Base-by-base conservation (phyloP, 345 rosid species). In the Salix dunnii region DNA sequence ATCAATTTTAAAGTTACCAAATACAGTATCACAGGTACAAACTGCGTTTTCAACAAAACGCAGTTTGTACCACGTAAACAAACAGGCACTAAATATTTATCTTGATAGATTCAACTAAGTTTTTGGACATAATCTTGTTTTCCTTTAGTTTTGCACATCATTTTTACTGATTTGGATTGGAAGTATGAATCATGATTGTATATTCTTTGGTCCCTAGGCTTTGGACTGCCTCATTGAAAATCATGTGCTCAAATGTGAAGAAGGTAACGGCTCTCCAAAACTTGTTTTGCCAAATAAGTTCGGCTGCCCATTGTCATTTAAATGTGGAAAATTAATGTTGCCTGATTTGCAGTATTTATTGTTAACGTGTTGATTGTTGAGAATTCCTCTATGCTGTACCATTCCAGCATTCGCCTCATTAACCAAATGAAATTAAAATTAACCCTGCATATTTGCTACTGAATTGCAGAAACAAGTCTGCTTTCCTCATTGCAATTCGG, bases 191-290 rank as follows among this genome's bases (percentile, higher is more conserved):
- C 20, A 18, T 72, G 55, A 21, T 51, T 70, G 17, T 79, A 36
- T 68, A 21, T 69, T 18, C 48, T 46, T 77, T 77, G 55, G 78
- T 77, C 85, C 73, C 74, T 91, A 93, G 99, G 98, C 99, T 81
- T 85, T 93, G 88, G 99, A 96, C 79, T 89, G 99, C 87, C 97
- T 93, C 75, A 82, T 89, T 82, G 96, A 91, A 80, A 92, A 92
- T 81, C 98, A 96, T 85, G 93, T 96, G 97, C 96, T 96, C 76
- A 90, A 98, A 55, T 84, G 89, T 71, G 95, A 96, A 76, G 98
- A 96, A 88, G 99, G 99, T 92, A 83, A 73, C 55, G 74, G 67
- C 35, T 76, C 79, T 40, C 33, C 72, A 10, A 71, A 67, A 38
- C 74, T 75, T 1, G 21, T 46, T 62, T 75, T 70, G 9, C 42